Base-by-base conservation (phyloP, 345 rosid species). In the Eucalyptus viminalis region DNA sequence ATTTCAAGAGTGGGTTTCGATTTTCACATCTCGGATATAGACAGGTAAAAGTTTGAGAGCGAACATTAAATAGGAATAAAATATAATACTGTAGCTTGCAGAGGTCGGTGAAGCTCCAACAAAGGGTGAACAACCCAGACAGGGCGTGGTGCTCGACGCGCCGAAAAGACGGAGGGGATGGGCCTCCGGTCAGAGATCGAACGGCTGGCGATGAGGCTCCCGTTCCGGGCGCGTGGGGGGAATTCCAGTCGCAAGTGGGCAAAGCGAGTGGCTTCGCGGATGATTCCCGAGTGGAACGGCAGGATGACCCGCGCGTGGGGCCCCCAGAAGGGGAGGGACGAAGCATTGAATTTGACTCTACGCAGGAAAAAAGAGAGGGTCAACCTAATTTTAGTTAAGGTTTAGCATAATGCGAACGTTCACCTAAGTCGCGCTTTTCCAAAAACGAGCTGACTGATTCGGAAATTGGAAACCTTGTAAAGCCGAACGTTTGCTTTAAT, bases 1-100 rank as follows among this genome's bases (percentile, higher is more conserved):
- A 43, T 43, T 43, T 43, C 4, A 40, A 40, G 1, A 43, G 43
- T 43, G 7, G 2, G 43, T 43, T 43, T 43, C 7, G 43, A 43
- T 0, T 43, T 43, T 43, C 7, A 5, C 7, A 7, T 1, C 43
- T 40, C 43, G 6, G 5, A 40, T 5, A 1, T 5, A 40, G 43
- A 6, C 43, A 40, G 1, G 5, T 40, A 43, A 43, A 43, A 43
- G 2, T 43, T 1, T 40, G 6, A 40, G 43, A 40, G 6, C 5
- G 1, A 43, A 43, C 6, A 1, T 43, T 43, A 43, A 43, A 43
- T 43, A 43, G 6, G 43, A 43, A 43, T 40, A 43, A 5, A 43
- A 43, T 43, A 43, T 40, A 40, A 40, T 40, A 40, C 5, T 37
- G 17, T 62, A 62, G 17, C 16, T 9, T n/a, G 2, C 5, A 5